phyloP scores from a whole-genome alignment of 176 grass and related monocot species.

The Carex myosuroides region DNA sequence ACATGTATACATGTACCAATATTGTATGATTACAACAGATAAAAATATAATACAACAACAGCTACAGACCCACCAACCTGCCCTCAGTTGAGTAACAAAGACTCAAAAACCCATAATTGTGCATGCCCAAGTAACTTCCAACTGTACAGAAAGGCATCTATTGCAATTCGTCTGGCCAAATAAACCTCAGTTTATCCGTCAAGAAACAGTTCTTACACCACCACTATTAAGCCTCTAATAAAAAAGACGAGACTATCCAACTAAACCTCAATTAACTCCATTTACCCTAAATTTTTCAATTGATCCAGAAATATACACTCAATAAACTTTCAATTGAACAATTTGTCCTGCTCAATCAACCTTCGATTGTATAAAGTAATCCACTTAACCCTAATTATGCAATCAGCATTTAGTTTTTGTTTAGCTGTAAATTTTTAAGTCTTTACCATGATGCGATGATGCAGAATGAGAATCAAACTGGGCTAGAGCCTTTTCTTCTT shows the following conservation, averaged over 20 bases:
- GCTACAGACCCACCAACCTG: not conserved
- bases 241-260: not conserved
- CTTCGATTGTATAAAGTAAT: not conserved
- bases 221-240: not conserved
- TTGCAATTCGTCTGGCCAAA: not conserved
- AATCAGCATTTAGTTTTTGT: not conserved
- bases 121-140: not conserved
- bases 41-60: not conserved
- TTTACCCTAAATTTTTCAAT: not conserved
- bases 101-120: not conserved
- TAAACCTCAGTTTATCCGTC: not conserved
- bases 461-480: slow-evolving; percentile 45
- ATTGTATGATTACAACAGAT: not conserved
- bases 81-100: not conserved
- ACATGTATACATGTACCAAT: not conserved
- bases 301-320: not conserved
- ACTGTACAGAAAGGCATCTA: not conserved
- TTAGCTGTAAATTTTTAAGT: not conserved
- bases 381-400: not conserved
- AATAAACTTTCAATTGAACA: not conserved
- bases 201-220: not conserved
- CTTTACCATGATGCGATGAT: slow-evolving; percentile 16
- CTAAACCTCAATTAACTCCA: not conserved
- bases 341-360: not conserved
- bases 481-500: slow-evolving; percentile 68